Conservation (phyloP, 2,329 filamentous ascomycete genomes). For the Calonectria naviculata region DNA sequence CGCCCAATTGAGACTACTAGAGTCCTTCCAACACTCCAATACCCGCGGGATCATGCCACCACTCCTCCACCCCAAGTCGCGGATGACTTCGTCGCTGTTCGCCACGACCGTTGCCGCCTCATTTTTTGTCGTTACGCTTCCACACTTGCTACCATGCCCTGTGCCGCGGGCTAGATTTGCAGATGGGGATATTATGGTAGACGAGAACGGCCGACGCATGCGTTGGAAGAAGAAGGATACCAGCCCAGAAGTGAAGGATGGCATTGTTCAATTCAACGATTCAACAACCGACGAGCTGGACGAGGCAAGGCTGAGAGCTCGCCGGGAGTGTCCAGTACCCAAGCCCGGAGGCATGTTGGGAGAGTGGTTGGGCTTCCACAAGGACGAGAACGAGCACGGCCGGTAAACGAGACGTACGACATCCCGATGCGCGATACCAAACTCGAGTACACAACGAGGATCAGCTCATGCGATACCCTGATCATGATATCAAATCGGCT, state of each 20-base stretch:
- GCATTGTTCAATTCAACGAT: slow-evolving; percentile 60
- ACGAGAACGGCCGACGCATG: slow-evolving; percentile 57
- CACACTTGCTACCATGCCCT: slow-evolving; percentile 92
- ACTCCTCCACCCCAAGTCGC: slow-evolving; percentile 92
- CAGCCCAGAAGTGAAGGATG: slow-evolving; percentile 53
- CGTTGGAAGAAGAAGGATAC: slow-evolving; percentile 54
- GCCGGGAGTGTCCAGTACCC: slow-evolving; percentile 89
- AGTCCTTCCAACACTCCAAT: slow-evolving; percentile 27
- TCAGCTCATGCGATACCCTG: neutral
- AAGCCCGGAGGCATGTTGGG: slow-evolving; percentile 86
- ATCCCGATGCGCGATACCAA: slow-evolving; percentile 3
- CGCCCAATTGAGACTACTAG: slow-evolving; percentile 41
- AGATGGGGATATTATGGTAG: slow-evolving; percentile 69
- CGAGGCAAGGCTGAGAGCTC: slow-evolving; percentile 53
- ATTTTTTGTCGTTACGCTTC: slow-evolving; percentile 91
- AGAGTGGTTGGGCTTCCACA: slow-evolving; percentile 77
- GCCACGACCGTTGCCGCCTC: slow-evolving; percentile 90
- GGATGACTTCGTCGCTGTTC: slow-evolving; percentile 94
- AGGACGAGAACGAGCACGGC: slow-evolving; percentile 39
- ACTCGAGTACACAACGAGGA: slow-evolving; percentile 2
- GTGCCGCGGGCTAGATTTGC: slow-evolving; percentile 80
- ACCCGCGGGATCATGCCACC: slow-evolving; percentile 73
- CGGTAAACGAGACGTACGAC: slow-evolving; percentile 38
- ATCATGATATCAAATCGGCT: neutral
- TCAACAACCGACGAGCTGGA: slow-evolving; percentile 49